Base-by-base conservation (phyloP, 2,329 filamentous ascomycete genomes). In the Fusarium sp. region DNA sequence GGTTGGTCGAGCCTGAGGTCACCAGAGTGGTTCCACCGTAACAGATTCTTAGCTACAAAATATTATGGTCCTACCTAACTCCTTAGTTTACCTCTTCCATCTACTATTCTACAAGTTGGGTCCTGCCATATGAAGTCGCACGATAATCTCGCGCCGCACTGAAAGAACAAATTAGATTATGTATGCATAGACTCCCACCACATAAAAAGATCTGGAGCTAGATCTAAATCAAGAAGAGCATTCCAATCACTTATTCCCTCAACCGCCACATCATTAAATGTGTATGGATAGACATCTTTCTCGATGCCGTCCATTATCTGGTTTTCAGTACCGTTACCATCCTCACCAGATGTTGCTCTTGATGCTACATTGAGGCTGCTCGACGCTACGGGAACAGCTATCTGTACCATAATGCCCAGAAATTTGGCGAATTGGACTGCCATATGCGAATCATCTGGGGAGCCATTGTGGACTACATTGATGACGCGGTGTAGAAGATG, bases 91-190 rank as follows among this genome's bases (percentile, higher is more conserved):
- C 15, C 26, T 26, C 26, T 26, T 26, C 22, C 22, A 14, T 42
- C 14, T 13, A n/a, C 14, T 42, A 0, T 15, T 42, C 6, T n/a
- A 1, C 6, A 10, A 15, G 14, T n/a, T 17, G 1, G 22, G 22
- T 0, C 39, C 1, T 32, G 8, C 22, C 22, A n/a, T n/a, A 0
- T 6, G 10, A 30, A 2, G 10, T 17, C n/a, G 39, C 10, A 44
- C 15, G 6, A 12, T 24, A 20, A 20, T 20, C 12, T 45, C 7
- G 17, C 5, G 2, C 4, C 12, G 13, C 22, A 42, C n/a, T 11
- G 14, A 24, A 15, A 44, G 20, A n/a, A n/a, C 15, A 50, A n/a
- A 32, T 2, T 5, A n/a, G 3, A 8, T 18, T 10, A 35, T 3
- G 17, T 51, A 51, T 51, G n/a, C 30, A 35, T 51, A 24, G 48